phyloP scores from a whole-genome alignment of 2,329 filamentous ascomycete species.

The Pseudogymnoascus sp. region DNA sequence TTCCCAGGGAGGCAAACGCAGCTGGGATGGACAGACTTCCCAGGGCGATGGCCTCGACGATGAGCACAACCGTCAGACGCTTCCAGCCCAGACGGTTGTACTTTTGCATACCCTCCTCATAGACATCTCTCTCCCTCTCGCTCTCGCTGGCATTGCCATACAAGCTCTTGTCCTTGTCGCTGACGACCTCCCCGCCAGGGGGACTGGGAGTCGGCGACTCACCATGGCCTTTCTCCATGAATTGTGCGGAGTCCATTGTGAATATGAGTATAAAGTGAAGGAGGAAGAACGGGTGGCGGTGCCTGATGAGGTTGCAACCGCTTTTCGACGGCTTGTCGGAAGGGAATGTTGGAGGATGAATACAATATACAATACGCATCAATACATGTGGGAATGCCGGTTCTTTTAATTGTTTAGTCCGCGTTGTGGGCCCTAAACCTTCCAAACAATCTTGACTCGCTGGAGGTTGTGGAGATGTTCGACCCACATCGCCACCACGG shows the following conservation, averaged over 20 bases:
- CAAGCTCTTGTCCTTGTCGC: neutral
- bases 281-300: neutral
- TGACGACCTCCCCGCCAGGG: neutral
- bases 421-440: constrained; percentile 1
- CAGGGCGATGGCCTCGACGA: constrained; percentile 42
- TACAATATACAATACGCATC: neutral
- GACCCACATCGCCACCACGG: constrained; percentile 8
- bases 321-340: neutral
- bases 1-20: constrained; percentile 22
- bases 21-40: constrained; percentile 23
- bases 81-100: constrained; percentile 36
- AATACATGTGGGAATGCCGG: neutral
- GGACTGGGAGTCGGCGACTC: neutral
- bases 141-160: constrained; percentile 15
- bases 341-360: neutral
- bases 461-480: constrained; percentile 1
- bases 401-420: constrained; percentile 3
- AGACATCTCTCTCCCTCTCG: constrained; percentile 11
- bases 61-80: constrained; percentile 39
- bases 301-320: neutral
- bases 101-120: constrained; percentile 17
- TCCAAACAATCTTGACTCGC: constrained; percentile 6
- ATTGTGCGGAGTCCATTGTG: neutral
- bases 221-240: neutral
- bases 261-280: neutral